Percentiles rank a stretch among this genome's conserved stretches.
Evolutionary conservation across 371 early-diverging fungal species (phyloP).

Genomic region (Umbelopsis sp.): DNA sequence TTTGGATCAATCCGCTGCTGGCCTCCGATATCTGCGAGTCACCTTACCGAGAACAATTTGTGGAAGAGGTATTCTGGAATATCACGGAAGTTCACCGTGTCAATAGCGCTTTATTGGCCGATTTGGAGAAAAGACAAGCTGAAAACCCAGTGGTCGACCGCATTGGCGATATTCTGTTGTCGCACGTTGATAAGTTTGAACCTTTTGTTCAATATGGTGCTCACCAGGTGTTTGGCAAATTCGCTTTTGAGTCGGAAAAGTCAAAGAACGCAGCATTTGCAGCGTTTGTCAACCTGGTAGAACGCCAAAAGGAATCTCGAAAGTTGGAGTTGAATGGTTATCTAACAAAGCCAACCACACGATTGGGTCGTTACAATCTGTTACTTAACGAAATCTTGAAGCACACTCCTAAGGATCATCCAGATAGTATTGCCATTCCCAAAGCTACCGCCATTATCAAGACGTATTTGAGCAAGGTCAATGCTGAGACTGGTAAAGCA

Average conservation of each 20-base stretch:
- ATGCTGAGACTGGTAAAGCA: slow-evolving; percentile 79
- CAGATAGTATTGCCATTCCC: slow-evolving; percentile 71
- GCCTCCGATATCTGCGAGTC: slow-evolving; percentile 65
- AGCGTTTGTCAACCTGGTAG: slow-evolving; percentile 75
- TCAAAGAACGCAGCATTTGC: slow-evolving; percentile 67
- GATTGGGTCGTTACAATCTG: slow-evolving; percentile 88
- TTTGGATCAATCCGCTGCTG: slow-evolving; percentile 77
- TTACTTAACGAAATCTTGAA: slow-evolving; percentile 85
- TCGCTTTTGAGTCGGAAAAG: slow-evolving; percentile 81
- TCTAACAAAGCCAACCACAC: slow-evolving; percentile 83
- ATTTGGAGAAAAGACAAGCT: slow-evolving; percentile 74
- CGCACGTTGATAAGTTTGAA: slow-evolving; percentile 72
- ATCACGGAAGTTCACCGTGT: slow-evolving; percentile 71
- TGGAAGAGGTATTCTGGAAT: slow-evolving; percentile 83
- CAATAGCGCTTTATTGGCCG: slow-evolving; percentile 68
- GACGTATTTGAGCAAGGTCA: slow-evolving; percentile 72
- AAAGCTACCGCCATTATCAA: slow-evolving; percentile 71
- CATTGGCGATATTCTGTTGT: slow-evolving; percentile 86
- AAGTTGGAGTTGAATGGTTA: slow-evolving; percentile 84
- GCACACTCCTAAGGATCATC: slow-evolving; percentile 79
- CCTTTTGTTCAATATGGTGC: slow-evolving; percentile 90
- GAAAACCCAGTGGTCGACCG: slow-evolving; percentile 70
- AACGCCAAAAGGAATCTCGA: slow-evolving; percentile 77
- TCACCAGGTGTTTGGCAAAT: slow-evolving; percentile 84
- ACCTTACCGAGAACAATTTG: slow-evolving; percentile 64